Evolutionary conservation across 768 basidiomycete genomes (phyloP).

Genomic region (Dentipellis sp.): DNA sequence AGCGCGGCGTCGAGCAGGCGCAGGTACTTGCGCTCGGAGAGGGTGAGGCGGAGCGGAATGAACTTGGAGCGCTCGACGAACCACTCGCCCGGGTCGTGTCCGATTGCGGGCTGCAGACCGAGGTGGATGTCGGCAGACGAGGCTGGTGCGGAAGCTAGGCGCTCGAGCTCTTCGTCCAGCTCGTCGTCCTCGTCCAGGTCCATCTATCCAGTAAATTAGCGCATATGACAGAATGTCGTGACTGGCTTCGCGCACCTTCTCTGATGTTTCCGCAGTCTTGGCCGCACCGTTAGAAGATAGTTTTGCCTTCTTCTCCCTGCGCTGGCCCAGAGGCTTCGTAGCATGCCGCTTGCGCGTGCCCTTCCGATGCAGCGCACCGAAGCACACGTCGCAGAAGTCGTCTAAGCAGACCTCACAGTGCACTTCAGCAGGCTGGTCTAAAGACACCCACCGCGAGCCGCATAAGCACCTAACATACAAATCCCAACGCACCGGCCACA

Average conservation of each 20-base stretch:
- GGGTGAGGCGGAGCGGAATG: conserved; percentile 71
- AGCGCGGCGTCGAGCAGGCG: conserved; percentile 81
- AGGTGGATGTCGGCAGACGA: conserved; percentile 28
- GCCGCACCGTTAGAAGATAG: conserved; percentile 7
- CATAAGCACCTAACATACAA: background rate
- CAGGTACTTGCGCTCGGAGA: conserved; percentile 73
- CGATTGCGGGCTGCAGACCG: conserved; percentile 50
- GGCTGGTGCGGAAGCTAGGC: conserved; percentile 6
- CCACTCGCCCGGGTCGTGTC: conserved; percentile 70
- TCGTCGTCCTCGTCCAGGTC: conserved; percentile 29
- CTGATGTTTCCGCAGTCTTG: conserved; percentile 18
- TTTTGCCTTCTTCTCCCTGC: conserved; percentile 11
- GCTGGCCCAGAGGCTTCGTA: conserved; percentile 34
- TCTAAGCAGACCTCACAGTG: conserved; percentile 66
- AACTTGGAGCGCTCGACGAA: conserved; percentile 74
- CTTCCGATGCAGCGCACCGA: conserved; percentile 76
- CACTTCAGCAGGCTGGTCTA: conserved; percentile 79
- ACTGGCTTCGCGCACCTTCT: conserved; percentile 13
- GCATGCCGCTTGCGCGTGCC: conserved; percentile 63
- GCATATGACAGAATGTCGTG: conserved; percentile 15
- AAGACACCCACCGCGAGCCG: background rate
- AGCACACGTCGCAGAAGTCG: conserved; percentile 79
- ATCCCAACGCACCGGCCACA: background rate
- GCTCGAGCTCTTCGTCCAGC: conserved; percentile 27
- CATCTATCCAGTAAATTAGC: conserved; percentile 18